phyloP scores from a whole-genome alignment of 306 rosid species.

The Myrica gale region DNA sequence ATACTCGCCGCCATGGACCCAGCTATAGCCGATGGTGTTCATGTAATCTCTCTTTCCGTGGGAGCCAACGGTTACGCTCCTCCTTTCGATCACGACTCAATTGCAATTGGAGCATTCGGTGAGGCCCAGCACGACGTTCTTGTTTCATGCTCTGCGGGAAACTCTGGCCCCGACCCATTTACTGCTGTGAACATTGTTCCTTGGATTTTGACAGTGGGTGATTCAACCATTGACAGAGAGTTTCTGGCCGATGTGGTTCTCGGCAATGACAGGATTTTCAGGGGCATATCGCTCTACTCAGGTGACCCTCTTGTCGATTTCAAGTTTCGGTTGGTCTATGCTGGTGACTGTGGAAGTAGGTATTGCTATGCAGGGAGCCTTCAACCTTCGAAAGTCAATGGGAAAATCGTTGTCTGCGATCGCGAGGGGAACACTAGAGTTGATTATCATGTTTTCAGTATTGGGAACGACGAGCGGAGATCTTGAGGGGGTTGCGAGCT shows the following conservation, averaged over 20 bases:
- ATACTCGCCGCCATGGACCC: conserved; percentile 91
- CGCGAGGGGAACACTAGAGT: conserved; percentile 84
- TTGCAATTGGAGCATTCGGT: conserved; percentile 75
- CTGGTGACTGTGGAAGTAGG: conserved; percentile 48
- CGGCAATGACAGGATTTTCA: conserved; percentile 53
- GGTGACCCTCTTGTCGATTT: conserved; percentile 48
- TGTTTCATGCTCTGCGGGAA: conserved; percentile 83
- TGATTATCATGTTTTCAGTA: conserved; percentile 4
- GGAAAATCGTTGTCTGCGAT: conserved; percentile 86
- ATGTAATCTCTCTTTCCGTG: conserved; percentile 81
- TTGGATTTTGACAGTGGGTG: conserved; percentile 89
- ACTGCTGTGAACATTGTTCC: conserved; percentile 84
- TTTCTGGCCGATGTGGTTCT: conserved; percentile 73
- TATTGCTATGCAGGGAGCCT: conserved; percentile 52
- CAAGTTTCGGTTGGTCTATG: conserved; percentile 65
- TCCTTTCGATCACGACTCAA: conserved; percentile 57
- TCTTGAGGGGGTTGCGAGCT: too few species aligned
- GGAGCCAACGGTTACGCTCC: conserved; percentile 62
- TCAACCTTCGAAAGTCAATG: conserved; percentile 46
- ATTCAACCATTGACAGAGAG: conserved; percentile 76
- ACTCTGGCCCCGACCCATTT: conserved; percentile 65
- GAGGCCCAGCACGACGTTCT: conserved; percentile 61
- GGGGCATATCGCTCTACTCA: conserved; percentile 66
- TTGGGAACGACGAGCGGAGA: too few species aligned
- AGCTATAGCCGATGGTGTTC: conserved; percentile 75